Base-by-base conservation (phyloP, 106 monocot species). In the Ottelia alismoides region DNA sequence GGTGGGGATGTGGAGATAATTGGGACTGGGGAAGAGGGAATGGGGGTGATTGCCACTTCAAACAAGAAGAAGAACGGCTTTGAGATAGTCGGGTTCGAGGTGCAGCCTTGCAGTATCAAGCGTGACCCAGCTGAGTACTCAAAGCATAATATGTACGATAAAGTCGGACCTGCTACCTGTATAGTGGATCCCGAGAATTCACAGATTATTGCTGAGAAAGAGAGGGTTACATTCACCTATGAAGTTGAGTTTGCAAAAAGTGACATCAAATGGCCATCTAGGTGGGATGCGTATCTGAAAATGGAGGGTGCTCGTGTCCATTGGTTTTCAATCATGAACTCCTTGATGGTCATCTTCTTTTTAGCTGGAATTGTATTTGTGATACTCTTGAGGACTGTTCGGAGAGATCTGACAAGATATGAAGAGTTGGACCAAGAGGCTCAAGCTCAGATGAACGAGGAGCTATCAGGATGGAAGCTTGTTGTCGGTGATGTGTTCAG, bases 301-400 rank as follows among this genome's bases (percentile, higher is more conserved):
- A 83, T 75, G 78, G 78, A 78, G 20, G 78, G 83, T 52, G 66
- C 74, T 1, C 74, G 71, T 26, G 72, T 78, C 4, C 83, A 83
- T 22, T 83, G 83, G 83, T 83, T 83, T 61, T 83, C 78, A 2
- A 78, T 83, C 30, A 72, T 83, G 83, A 83, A 83, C 60, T 83
- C 78, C 6, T 23, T 83, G 51, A 83, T 83, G 2, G 72, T 81
- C 56, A 67, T 72, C 22, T 76, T 72, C 46, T 76, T n/a, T n/a
- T n/a, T n/a, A n/a, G n/a, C n/a, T n/a, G n/a, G n/a, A n/a, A n/a
- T n/a, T 20, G 78, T 78, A 2, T 78, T 78, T 69, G 78, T 83
- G 24, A 78, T 75, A 60, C 75, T 83, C 65, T 60, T 78, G 52
- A 74, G 83, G 52, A 78, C 83, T 2, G 78, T 83, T 16, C 21